Percentiles rank a stretch among this genome's conserved stretches.
Conservation (phyloP, 257 asterid genomes). For the Jacaranda copaia region DNA sequence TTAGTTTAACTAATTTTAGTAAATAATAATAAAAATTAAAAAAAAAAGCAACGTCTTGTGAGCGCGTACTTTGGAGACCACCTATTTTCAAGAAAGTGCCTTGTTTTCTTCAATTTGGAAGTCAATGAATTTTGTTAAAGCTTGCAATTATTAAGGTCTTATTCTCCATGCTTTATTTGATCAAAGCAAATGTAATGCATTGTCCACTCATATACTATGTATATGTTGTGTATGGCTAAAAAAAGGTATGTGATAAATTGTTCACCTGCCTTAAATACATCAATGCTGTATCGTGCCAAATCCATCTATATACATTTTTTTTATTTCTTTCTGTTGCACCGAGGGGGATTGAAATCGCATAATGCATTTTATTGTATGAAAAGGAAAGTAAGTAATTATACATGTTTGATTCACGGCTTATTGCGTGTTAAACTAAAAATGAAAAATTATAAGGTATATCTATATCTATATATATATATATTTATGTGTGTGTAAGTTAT, state of each 20-base stretch:
- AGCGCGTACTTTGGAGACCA: neutral
- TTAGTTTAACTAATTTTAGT: too few relatives aligned
- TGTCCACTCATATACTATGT: neutral
- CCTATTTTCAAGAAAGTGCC: neutral
- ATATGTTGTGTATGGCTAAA: neutral
- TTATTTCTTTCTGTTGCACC: neutral
- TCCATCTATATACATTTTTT: neutral
- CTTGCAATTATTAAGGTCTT: neutral
- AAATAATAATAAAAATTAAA: too few relatives aligned
- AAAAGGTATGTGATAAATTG: neutral
- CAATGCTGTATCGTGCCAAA: neutral
- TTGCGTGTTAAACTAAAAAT: too few relatives aligned
- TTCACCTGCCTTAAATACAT: neutral
- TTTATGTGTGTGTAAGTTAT: too few relatives aligned
- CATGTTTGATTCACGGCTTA: too few relatives aligned
- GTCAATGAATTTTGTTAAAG: neutral
- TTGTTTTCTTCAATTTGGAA: neutral
- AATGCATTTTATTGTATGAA: neutral
- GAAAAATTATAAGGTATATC: too few relatives aligned
- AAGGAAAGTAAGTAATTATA: too few relatives aligned
- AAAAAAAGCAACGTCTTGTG: too few relatives aligned
- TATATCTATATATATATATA: too few relatives aligned
- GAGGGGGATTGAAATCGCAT: neutral
- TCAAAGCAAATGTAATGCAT: conserved; percentile 13
- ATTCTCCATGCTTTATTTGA: conserved; percentile 43